These are phyloP conservation scores for Dactylorhiza incarnata DNA, from an alignment of 106 monocot genomes.

Conservation along the genomic window DNA sequence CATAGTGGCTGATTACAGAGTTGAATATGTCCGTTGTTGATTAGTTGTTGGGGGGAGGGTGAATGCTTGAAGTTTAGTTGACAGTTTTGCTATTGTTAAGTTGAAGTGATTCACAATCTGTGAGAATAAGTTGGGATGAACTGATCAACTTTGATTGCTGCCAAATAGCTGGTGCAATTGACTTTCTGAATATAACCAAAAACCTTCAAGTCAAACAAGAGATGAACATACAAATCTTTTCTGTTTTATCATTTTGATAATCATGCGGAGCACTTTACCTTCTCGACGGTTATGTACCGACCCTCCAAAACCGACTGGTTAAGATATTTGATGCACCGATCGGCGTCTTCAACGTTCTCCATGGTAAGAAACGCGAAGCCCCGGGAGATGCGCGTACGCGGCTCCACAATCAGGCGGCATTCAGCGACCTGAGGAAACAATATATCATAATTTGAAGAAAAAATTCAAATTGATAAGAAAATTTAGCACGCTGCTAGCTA, in stretches of 20 bases:
- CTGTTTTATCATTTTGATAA: neutral
- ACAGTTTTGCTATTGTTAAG: conserved; percentile 64
- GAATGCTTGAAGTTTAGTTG: conserved; percentile 80
- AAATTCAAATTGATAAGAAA: neutral
- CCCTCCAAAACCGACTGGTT: conserved; percentile 80
- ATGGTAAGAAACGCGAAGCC: conserved; percentile 95
- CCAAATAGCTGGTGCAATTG: conserved; percentile 73
- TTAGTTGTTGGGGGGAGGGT: conserved; percentile 65
- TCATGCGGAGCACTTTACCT: conserved; percentile 30
- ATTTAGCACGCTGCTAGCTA: neutral
- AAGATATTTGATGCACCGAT: conserved; percentile 78
- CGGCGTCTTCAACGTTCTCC: conserved; percentile 71
- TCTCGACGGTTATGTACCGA: conserved; percentile 84
- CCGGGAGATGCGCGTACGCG: conserved; percentile 68
- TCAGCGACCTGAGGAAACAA: conserved; percentile 35
- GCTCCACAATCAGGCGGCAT: conserved; percentile 68
- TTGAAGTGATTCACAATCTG: conserved; percentile 84
- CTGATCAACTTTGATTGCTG: conserved; percentile 82
- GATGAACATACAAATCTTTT: conserved; percentile 1
- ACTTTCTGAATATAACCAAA: conserved; percentile 79
- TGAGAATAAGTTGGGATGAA: conserved; percentile 64
- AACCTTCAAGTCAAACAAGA: conserved; percentile 54
- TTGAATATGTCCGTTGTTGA: conserved; percentile 75
- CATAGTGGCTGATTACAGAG: conserved; percentile 56
- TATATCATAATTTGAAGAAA: neutral